Evolutionary conservation across 768 basidiomycete species (phyloP).

Genomic region (Kwoniella heveanensis): DNA sequence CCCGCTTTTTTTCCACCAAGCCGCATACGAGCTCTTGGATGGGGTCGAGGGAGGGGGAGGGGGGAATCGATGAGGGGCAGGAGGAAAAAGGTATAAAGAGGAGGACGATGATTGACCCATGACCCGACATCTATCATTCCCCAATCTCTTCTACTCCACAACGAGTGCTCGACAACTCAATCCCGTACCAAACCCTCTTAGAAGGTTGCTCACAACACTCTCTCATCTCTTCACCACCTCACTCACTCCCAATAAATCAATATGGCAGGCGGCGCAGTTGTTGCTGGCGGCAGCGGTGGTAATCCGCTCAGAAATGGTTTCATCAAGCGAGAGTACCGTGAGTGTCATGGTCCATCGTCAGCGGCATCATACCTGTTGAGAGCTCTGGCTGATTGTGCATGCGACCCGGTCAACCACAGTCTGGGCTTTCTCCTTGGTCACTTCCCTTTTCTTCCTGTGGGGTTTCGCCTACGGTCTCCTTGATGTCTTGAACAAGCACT

Average conservation of each 20-base stretch:
- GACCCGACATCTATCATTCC: background rate
- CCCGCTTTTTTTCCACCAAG: background rate
- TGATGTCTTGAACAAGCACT: constrained; percentile 62
- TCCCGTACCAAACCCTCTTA: background rate
- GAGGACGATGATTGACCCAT: background rate
- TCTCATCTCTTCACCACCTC: background rate
- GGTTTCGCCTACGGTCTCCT: constrained; percentile 54
- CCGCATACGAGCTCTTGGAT: background rate
- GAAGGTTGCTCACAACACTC: background rate
- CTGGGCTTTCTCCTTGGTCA: constrained; percentile 70
- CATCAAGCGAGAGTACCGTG: constrained; percentile 48
- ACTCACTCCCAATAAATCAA: constrained; percentile 10
- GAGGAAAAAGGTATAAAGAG: constrained; percentile 22
- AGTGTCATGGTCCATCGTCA: constrained; percentile 22
- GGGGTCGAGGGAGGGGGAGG: background rate
- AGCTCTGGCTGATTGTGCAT: constrained; percentile 31
- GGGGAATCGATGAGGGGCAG: background rate
- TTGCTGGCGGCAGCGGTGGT: constrained; percentile 43
- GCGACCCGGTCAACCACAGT: constrained; percentile 55
- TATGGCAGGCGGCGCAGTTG: constrained; percentile 54
- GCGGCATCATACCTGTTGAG: background rate
- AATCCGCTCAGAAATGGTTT: constrained; percentile 52
- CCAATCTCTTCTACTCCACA: constrained; percentile 6
- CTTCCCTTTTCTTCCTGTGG: constrained; percentile 76
- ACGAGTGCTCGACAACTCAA: background rate